Evolutionary conservation across 1,284 basidiomycete species (phyloP).

Genomic region (Ceratobasidium sp.): DNA sequence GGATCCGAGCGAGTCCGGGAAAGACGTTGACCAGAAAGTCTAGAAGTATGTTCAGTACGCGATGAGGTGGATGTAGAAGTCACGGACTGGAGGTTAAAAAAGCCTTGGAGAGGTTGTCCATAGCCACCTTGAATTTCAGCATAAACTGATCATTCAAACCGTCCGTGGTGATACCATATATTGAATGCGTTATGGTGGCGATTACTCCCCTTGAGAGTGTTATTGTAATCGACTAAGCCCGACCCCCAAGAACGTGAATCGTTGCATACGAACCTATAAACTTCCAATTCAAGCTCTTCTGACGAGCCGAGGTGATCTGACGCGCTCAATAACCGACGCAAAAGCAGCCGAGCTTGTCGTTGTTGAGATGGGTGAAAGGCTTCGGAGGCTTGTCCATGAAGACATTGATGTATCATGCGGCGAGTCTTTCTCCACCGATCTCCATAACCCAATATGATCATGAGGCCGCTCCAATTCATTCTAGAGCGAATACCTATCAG

Average conservation of each 20-base stretch:
- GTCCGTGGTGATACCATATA: conserved; percentile 33
- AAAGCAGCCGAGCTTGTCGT: conserved; percentile 1
- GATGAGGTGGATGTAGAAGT: neutral
- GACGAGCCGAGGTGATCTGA: conserved; percentile 1
- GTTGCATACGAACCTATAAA: conserved; percentile 8
- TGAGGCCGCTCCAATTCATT: conserved; percentile 10
- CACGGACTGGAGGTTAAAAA: neutral
- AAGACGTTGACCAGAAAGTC: conserved; percentile 42
- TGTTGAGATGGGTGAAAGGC: conserved; percentile 23
- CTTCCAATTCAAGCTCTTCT: conserved; percentile 13
- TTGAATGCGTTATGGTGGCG: neutral
- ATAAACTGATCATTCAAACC: conserved; percentile 20
- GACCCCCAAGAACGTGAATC: too few relatives aligned
- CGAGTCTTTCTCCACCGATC: conserved; percentile 32
- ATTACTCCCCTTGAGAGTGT: neutral
- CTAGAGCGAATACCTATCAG: neutral
- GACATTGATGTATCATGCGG: conserved; percentile 2
- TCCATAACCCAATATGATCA: conserved; percentile 2
- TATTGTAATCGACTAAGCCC: too few relatives aligned
- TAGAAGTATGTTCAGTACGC: neutral
- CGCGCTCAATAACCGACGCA: conserved; percentile 5
- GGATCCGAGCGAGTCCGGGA: conserved; percentile 25
- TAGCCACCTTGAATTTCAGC: neutral
- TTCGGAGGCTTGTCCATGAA: conserved; percentile 5
- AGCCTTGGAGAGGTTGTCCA: conserved; percentile 27